Evolutionary conservation across 257 asterid genomes (phyloP), one percentile per base, ranked within the genome.

Genomic region (Ilex asprella): DNA sequence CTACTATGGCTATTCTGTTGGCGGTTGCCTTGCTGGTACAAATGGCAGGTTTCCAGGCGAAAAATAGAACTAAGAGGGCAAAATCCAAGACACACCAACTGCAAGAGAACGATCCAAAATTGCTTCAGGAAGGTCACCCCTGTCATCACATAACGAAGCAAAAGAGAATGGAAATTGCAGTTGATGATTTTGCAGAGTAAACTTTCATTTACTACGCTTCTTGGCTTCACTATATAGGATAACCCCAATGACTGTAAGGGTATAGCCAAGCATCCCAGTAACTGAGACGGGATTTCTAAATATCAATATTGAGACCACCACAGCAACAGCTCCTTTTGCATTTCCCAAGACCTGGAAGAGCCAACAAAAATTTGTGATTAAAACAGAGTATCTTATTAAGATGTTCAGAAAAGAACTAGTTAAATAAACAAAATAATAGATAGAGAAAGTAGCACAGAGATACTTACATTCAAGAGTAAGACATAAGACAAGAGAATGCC

Each of bases 311-410:
- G 76, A 71, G 58, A 71, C 64, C 0, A 71, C 71, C 27, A 71
- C 76, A 5, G 76, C 76, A 10, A 71, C 76, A 15, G 76, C 76
- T 10, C 76, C 76, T 63, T 70, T 75, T 44, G 80, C 80, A 66
- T 75, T 75, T 44, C 80, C 80, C 54, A 75, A 47, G 31, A 75
- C 80, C 80, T 70, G 46, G 51, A 62, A 21, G 51, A 62, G n/a
- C 60, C 39, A 65, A 53, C 56, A 53, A 16, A 10, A 44, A 41
- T 31, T 44, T 55, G 35, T 31, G 50, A 27, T 15, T 3, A 41
- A 27, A 32, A 14, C 27, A 16, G 31, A 51, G 16, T 2, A 35
- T 35, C 41, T 21, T 1, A n/a, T 55, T 55, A 14, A 3, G 39
- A 29, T 13, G 1, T 7, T n/a, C 49, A 2, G 27, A 46, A 5